Evolutionary conservation across 2,329 filamentous ascomycete genomes (phyloP).

Genomic region (Arthrobotrys sinensis): DNA sequence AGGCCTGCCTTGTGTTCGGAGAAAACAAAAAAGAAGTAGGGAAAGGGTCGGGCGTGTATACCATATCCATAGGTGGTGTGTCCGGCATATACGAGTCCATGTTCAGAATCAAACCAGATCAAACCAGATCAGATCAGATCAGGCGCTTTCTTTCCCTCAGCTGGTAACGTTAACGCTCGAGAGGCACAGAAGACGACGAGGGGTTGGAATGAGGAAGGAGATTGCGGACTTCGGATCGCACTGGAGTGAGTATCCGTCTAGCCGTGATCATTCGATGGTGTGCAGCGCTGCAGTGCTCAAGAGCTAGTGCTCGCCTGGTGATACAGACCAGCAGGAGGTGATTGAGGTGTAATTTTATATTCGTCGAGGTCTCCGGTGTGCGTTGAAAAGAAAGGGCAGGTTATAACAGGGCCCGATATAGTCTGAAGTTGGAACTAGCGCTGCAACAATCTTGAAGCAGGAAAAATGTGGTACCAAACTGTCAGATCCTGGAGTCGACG

Average conservation of each 20-base stretch:
- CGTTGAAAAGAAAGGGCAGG: constrained; percentile 47
- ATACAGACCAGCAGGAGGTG: constrained; percentile 60
- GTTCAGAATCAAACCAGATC: not conserved
- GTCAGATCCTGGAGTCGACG: constrained; percentile 60
- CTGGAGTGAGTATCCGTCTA: constrained; percentile 66
- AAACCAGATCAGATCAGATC: not conserved
- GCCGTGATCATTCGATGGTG: constrained; percentile 61
- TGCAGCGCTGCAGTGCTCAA: constrained; percentile 28
- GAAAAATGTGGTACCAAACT: constrained; percentile 59
- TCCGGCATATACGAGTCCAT: constrained; percentile 58
- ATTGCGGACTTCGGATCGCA: constrained; percentile 95
- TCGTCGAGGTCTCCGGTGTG: constrained; percentile 46
- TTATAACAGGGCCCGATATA: constrained; percentile 59
- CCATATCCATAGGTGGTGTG: constrained; percentile 53
- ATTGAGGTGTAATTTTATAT: constrained; percentile 61
- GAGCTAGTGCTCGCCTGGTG: constrained; percentile 50
- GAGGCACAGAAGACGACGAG: constrained; percentile 36
- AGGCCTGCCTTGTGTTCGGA: not conserved
- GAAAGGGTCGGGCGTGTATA: constrained; percentile 34
- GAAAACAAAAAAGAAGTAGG: not conserved
- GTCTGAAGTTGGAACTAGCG: constrained; percentile 47
- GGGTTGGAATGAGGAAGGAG: constrained; percentile 82
- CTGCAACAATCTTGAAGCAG: constrained; percentile 58
- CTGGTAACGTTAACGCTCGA: not conserved
- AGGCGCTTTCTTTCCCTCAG: constrained; percentile 19